A percentile compares a stretch with the other conserved stretches of the same genome.
phyloP scores from a whole-genome alignment of 768 basidiomycete species.

The Collybia mongolica region DNA sequence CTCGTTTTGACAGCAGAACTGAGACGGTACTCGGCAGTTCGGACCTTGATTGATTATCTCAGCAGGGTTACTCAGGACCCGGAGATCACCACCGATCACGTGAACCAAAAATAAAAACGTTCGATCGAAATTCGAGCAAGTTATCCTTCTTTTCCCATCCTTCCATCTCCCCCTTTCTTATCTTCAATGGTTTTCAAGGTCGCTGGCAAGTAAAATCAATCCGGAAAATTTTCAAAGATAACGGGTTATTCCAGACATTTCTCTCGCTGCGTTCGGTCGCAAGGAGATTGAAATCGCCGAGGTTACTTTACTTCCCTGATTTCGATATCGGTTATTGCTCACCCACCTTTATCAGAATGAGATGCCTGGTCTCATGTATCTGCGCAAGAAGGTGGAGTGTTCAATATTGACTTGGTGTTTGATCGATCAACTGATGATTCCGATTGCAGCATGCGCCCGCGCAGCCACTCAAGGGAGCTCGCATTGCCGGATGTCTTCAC shows the following conservation, averaged over 20 bases:
- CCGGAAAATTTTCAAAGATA: slow-evolving; percentile 7
- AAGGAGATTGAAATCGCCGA: slow-evolving; percentile 99
- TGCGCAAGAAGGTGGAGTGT: slow-evolving; percentile 73
- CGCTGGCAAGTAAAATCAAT: slow-evolving; percentile 53
- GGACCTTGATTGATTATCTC: no score
- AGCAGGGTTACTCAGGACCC: not conserved
- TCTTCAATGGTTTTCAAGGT: slow-evolving; percentile 84
- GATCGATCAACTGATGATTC: slow-evolving; percentile 20
- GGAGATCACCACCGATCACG: slow-evolving; percentile 20
- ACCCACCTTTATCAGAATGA: slow-evolving; percentile 59
- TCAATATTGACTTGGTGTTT: slow-evolving; percentile 5
- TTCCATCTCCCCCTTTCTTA: slow-evolving; percentile 11
- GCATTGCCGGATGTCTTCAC: slow-evolving; percentile 97
- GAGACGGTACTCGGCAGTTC: no score
- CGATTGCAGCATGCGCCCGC: slow-evolving; percentile 63
- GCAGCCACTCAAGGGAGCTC: slow-evolving; percentile 90
- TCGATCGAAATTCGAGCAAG: slow-evolving; percentile 23
- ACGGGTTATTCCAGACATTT: slow-evolving; percentile 59
- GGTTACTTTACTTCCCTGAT: slow-evolving; percentile 41
- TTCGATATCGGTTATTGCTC: slow-evolving; percentile 6
- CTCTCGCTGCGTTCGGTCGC: slow-evolving; percentile 98
- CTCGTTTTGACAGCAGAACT: no score
- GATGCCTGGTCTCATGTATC: slow-evolving; percentile 95
- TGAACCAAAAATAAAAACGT: slow-evolving; percentile 33
- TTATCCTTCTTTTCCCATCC: slow-evolving; percentile 22